A percentile compares a stretch with the other conserved stretches of the same genome.
These are phyloP conservation scores for Fusarium paranaense DNA, from an alignment of 2,329 filamentous ascomycete species.

Conservation along the genomic window DNA sequence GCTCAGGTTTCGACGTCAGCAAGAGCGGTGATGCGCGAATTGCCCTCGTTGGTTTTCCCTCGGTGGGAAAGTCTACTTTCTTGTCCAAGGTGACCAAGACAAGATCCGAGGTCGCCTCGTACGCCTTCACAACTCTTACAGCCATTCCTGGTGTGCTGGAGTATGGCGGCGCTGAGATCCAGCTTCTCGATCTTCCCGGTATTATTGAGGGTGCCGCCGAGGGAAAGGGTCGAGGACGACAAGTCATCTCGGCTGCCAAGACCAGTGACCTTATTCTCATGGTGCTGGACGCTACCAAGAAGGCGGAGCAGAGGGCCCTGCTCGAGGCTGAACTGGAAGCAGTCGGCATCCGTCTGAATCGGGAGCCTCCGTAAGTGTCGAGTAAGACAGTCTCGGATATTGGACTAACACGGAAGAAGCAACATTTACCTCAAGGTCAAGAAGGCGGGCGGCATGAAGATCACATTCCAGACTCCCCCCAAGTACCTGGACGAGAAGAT, in stretches of 20 bases:
- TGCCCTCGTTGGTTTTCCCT: conserved; percentile 97
- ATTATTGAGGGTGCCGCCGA: conserved; percentile 98
- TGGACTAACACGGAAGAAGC: conserved; percentile 55
- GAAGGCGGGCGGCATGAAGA: conserved; percentile 98
- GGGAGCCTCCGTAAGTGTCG: conserved; percentile 81
- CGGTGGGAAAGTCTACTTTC: conserved; percentile 98
- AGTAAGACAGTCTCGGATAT: not conserved
- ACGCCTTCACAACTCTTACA: conserved; percentile 96
- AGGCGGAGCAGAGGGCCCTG: conserved; percentile 89
- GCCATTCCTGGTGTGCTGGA: conserved; percentile 97
- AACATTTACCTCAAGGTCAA: conserved; percentile 98
- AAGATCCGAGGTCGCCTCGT: conserved; percentile 93
- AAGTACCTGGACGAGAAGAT: conserved; percentile 97
- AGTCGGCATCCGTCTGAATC: conserved; percentile 93
- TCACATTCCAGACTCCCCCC: conserved; percentile 90
- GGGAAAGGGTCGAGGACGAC: conserved; percentile 93
- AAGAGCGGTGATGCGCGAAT: conserved; percentile 98
- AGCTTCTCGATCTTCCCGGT: conserved; percentile 95
- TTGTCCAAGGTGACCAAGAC: conserved; percentile 99
- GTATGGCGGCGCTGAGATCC: conserved; percentile 97
- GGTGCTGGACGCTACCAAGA: conserved; percentile 96
- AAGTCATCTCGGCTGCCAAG: conserved; percentile 98
- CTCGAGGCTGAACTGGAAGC: conserved; percentile 94
- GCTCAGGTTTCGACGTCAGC: conserved; percentile 90
- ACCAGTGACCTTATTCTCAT: conserved; percentile 97